Evolutionary conservation across 148 eudicot species (phyloP).

Genomic region (Polygonum maritimum): DNA sequence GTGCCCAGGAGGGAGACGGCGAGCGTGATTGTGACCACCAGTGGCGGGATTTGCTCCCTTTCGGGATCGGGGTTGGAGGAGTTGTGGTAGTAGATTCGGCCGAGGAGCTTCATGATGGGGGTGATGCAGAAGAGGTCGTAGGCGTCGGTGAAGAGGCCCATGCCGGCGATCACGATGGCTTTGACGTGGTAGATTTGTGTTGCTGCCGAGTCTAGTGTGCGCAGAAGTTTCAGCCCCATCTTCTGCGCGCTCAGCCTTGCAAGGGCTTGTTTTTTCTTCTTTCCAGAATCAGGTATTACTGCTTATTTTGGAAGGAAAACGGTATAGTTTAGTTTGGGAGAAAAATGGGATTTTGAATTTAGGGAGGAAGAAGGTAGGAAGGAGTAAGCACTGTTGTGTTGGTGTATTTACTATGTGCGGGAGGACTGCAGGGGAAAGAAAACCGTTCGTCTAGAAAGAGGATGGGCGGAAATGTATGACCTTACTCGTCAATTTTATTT

Average conservation of each 20-base stretch:
- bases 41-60: constrained; percentile 10
- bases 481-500: neutral
- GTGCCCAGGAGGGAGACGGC: constrained; percentile 37
- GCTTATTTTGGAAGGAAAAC: neutral
- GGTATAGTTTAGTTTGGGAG: neutral
- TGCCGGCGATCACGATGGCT: constrained; percentile 57
- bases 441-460: neutral
- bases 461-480: too few relatives aligned
- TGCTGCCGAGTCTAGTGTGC: constrained; percentile 42
- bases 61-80: neutral
- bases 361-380: neutral
- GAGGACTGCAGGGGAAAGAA: neutral
- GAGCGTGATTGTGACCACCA: constrained; percentile 23
- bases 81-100: constrained; percentile 35
- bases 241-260: neutral
- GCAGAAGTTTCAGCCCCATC: constrained; percentile 49
- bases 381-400: neutral
- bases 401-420: neutral
- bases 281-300: neutral
- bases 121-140: constrained; percentile 60
- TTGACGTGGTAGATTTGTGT: constrained; percentile 65
- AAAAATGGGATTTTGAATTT: neutral
- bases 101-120: constrained; percentile 36
- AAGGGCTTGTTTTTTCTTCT: neutral
- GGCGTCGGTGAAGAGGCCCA: constrained; percentile 68